These are phyloP conservation scores for Podila epigama DNA, from an alignment of 192 early-diverging fungal genomes.

Conservation along the genomic window DNA sequence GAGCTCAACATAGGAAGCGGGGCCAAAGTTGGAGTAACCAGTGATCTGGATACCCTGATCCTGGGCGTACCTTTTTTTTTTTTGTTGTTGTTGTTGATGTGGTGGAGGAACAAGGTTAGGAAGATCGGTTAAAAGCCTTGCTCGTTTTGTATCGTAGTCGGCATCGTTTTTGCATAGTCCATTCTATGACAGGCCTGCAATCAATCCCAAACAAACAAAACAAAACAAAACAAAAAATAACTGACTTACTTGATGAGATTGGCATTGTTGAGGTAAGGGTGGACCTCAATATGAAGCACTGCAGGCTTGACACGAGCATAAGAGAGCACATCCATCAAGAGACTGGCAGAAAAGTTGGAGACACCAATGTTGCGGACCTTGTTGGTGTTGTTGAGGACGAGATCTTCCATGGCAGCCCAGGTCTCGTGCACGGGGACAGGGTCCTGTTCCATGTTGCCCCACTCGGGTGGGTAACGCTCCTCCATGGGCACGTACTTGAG, in stretches of 20 bases:
- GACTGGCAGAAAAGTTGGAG: conserved; percentile 67
- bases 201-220: neutral
- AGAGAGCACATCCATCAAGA: conserved; percentile 65
- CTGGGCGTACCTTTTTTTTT: conserved; percentile 46
- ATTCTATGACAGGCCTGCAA: no score
- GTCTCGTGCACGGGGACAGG: conserved; percentile 63
- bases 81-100: no score
- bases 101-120: neutral
- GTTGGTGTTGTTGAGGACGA: conserved; percentile 66
- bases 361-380: conserved; percentile 70
- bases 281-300: conserved; percentile 78
- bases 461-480: conserved; percentile 55
- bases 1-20: conserved; percentile 51
- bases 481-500: conserved; percentile 60
- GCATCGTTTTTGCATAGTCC: no score
- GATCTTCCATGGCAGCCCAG: conserved; percentile 77
- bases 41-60: conserved; percentile 67
- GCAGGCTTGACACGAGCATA: conserved; percentile 69
- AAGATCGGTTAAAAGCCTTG: no score
- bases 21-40: conserved; percentile 79
- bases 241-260: conserved; percentile 64
- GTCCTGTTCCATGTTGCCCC: conserved; percentile 53
- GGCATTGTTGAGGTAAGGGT: conserved; percentile 76
- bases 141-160: no score
- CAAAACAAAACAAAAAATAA: neutral